Evolutionary conservation across 2,329 filamentous ascomycete species (phyloP), one percentile per base, ranked within the genome.

Genomic region (Triangularia setosa): DNA sequence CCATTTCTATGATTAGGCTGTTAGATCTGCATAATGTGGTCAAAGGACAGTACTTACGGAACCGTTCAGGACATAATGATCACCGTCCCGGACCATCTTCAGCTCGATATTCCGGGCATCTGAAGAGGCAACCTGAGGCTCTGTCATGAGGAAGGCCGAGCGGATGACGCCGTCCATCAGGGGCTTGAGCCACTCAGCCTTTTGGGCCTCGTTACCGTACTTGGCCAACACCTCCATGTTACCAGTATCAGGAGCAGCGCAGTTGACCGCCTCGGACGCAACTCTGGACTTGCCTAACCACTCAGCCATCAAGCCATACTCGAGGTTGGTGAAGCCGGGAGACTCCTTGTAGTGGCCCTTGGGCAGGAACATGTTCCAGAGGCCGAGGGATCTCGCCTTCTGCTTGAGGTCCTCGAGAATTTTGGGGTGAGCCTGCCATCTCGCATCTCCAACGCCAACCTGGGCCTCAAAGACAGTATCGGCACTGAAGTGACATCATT

Each of bases 281-380:
- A 87, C 83, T 74, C 86, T 83, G 70, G 91, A 96, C 81, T 92
- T 94, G 69, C 95, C 95, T 71, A 98, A 82, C 80, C 92, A 91
- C 81, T 99, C 95, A 18, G 95, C 95, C 93, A 98, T 99, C 72
- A 99, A 81, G 12, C 93, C 95, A 75, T 99, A 99, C 79, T 99
- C 95, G 67, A 99, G 83, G 79, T 98, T 99, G 65, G 88, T 92
- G 81, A 92, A 97, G 33, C 95, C 95, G 24, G 94, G 93, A 1
- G 93, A 96, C 80, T 97, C 92, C 77, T 90, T 92, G 84, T 97
- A 98, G 80, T 97, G 93, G 72, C 89, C 93, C 81, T 91, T 94
- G 69, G 95, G 92, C 71, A 99, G 79, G 83, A 99, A 99, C 89
- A 99, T 90, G 80, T 99, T 99, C 95, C 95, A 99, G 55, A 99